Evolutionary conservation across 2,329 filamentous ascomycete species (phyloP).

Genomic region (Aspergillus tanneri): DNA sequence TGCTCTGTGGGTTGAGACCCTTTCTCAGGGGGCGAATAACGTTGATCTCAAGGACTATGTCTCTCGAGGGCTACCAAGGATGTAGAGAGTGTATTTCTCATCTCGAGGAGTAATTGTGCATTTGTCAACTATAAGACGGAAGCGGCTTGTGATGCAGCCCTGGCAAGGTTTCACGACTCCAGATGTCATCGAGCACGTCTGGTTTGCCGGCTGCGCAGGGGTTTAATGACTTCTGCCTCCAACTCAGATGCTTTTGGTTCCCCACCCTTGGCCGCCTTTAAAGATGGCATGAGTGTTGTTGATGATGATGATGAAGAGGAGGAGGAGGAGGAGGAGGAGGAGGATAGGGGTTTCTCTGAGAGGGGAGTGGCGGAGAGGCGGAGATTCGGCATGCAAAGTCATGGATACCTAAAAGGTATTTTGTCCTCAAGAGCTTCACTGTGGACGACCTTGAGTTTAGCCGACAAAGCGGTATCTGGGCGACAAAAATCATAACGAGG

Average conservation of each 20-base stretch:
- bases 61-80: constrained; percentile 71
- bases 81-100: constrained; percentile 87
- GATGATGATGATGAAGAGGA: constrained; percentile 15
- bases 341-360: background rate
- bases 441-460: constrained; percentile 86
- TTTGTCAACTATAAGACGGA: constrained; percentile 95
- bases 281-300: constrained; percentile 19
- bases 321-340: constrained; percentile 10
- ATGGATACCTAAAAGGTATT: constrained; percentile 70
- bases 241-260: constrained; percentile 28
- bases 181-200: constrained; percentile 81
- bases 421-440: constrained; percentile 90
- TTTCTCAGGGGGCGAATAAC: constrained; percentile 78
- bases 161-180: constrained; percentile 85
- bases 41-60: constrained; percentile 89
- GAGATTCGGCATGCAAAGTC: constrained; percentile 7
- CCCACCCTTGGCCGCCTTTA: constrained; percentile 53
- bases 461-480: constrained; percentile 85
- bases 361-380: background rate
- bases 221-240: constrained; percentile 43
- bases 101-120: constrained; percentile 95
- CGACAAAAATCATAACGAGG: constrained; percentile 92
- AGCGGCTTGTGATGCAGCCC: constrained; percentile 69
- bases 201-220: constrained; percentile 75
- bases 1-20: constrained; percentile 93